phyloP scores from a whole-genome alignment of 352 stramenopile species.

The Globisporangium recalcitrans region DNA sequence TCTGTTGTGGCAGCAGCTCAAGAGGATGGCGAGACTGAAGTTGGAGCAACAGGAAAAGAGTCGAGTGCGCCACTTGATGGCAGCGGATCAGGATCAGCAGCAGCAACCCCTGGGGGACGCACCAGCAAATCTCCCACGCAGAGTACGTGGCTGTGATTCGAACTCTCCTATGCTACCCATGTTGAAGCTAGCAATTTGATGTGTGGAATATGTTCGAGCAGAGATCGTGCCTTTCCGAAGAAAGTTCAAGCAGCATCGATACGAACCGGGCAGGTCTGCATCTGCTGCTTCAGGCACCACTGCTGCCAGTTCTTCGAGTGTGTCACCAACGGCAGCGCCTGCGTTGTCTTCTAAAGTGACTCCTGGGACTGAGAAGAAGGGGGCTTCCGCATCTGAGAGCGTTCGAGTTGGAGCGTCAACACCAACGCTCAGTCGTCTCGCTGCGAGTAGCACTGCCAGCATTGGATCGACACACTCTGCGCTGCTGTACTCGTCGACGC shows the following conservation, averaged over 20 bases:
- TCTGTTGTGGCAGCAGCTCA: conserved; percentile 11
- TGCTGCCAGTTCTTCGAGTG: not conserved
- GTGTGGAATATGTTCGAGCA: not conserved
- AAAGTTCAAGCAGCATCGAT: conserved; percentile 7
- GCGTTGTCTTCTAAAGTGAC: not conserved
- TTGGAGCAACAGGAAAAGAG: not conserved
- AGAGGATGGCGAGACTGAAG: not conserved
- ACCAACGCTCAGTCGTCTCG: not conserved
- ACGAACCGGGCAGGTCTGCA: not conserved
- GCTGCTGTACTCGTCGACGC: conserved; percentile 8
- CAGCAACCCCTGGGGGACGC: not conserved
- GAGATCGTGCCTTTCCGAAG: conserved; percentile 9
- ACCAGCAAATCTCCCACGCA: conserved; percentile 2
- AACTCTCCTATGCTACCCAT: no score
- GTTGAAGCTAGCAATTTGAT: not conserved
- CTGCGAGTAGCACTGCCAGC: not conserved
- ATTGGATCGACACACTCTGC: conserved; percentile 1
- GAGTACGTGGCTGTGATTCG: no score
- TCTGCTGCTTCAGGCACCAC: not conserved
- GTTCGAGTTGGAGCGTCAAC: not conserved
- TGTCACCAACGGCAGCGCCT: not conserved
- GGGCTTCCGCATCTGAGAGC: not conserved
- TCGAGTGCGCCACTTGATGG: not conserved
- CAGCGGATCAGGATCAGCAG: not conserved
- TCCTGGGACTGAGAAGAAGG: not conserved